Conservation (phyloP, 176 grass and related monocot species). For the Aegilops umbellulata region DNA sequence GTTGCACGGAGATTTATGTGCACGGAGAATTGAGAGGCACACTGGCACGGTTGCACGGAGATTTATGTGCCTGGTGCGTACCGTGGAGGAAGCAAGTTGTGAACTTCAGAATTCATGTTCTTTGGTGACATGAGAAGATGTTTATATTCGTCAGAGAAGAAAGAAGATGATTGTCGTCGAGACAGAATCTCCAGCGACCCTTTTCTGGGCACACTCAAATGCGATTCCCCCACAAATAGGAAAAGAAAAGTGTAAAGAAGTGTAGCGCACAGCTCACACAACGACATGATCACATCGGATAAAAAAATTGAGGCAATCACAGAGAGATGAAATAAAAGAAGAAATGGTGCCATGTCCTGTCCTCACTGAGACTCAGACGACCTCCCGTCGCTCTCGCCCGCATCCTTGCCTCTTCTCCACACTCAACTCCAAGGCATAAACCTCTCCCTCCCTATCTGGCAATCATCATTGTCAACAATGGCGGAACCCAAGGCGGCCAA, state of each 20-base stretch:
- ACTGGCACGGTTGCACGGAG: background rate
- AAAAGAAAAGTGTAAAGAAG: background rate
- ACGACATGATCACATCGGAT: background rate
- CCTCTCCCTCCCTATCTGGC: background rate
- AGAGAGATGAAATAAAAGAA: background rate
- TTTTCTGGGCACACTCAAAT: slow-evolving; percentile 30
- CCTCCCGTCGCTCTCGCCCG: background rate
- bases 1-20: no score
- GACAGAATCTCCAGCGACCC: background rate
- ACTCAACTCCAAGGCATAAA: background rate
- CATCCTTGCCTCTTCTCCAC: background rate
- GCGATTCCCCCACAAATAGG: slow-evolving; percentile 10
- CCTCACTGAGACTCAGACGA: background rate
- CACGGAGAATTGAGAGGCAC: no score
- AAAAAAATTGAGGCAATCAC: background rate
- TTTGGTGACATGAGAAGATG: background rate
- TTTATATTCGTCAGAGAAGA: background rate
- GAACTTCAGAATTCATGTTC: background rate
- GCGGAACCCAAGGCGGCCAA: slow-evolving; percentile 40
- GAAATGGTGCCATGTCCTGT: background rate
- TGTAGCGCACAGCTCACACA: background rate
- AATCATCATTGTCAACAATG: slow-evolving; percentile 28
- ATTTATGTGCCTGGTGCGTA: background rate
- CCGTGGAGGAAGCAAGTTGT: background rate
- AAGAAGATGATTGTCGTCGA: background rate